phyloP scores from a whole-genome alignment of 441 rosid species.

The Populus hybrid region DNA sequence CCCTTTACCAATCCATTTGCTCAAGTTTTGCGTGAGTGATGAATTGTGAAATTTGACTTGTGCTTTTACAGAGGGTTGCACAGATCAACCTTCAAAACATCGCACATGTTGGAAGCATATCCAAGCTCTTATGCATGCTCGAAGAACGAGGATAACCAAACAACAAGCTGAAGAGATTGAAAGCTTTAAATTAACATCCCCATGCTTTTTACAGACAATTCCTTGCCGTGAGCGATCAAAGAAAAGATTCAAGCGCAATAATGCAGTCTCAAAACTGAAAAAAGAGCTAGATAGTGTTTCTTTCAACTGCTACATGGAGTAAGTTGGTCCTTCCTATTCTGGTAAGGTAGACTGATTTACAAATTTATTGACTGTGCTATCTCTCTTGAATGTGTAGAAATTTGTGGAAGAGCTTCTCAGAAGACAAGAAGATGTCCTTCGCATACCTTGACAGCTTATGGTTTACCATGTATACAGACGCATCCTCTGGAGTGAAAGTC shows the following conservation, averaged over 20 bases:
- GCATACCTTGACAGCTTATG: slow-evolving; percentile 59
- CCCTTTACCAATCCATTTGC: neutral
- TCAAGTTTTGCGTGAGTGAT: neutral
- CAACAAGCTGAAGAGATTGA: neutral
- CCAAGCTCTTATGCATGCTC: neutral
- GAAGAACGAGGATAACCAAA: slow-evolving; percentile 1
- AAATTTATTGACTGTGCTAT: neutral
- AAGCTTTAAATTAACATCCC: neutral
- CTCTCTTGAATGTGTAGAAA: slow-evolving; percentile 36
- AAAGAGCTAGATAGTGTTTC: slow-evolving; percentile 1
- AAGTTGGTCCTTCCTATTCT: neutral
- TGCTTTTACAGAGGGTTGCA: neutral
- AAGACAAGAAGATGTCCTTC: slow-evolving; percentile 42
- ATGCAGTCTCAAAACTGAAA: slow-evolving; percentile 8
- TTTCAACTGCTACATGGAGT: slow-evolving; percentile 21
- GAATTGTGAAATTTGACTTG: neutral
- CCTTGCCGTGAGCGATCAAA: neutral
- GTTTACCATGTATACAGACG: slow-evolving; percentile 53
- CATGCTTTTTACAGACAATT: neutral
- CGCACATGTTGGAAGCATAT: neutral
- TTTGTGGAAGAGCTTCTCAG: slow-evolving; percentile 48
- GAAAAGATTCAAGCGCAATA: slow-evolving; percentile 3
- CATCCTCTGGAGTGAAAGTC: slow-evolving; percentile 37
- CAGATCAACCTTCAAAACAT: neutral
- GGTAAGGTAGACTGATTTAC: neutral